These are phyloP conservation scores for Dryadomyces quercus-mongolicae DNA, from an alignment of 2,329 filamentous ascomycete genomes.

Conservation along the genomic window DNA sequence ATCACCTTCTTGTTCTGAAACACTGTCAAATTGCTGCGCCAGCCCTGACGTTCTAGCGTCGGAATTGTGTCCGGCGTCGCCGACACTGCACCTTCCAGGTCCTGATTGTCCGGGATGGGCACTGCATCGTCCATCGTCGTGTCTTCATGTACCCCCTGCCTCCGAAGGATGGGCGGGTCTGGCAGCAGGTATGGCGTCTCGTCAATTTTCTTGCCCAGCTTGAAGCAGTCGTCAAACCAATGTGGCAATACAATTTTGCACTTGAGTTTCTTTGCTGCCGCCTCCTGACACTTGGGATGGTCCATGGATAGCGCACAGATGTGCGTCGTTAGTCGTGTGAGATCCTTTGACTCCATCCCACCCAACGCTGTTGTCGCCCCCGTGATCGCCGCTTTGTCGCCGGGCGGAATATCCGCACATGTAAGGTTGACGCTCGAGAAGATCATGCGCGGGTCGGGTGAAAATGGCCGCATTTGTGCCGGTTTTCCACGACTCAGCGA, in stretches of 20 bases:
- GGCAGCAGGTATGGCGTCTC: conserved; percentile 79
- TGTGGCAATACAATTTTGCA: conserved; percentile 85
- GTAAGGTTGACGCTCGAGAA: conserved; percentile 75
- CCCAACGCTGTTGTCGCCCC: conserved; percentile 84
- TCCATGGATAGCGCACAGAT: conserved; percentile 72
- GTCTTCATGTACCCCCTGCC: background rate
- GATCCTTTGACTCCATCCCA: conserved; percentile 60
- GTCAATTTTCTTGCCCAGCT: conserved; percentile 80
- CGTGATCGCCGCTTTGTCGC: conserved; percentile 83
- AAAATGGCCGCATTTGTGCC: conserved; percentile 71
- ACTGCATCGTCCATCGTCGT: conserved; percentile 17
- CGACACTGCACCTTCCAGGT: conserved; percentile 55
- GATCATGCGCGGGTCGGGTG: conserved; percentile 81
- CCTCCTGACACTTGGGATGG: conserved; percentile 56
- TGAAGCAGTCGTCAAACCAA: conserved; percentile 96
- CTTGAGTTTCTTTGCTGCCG: conserved; percentile 51
- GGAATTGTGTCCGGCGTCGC: conserved; percentile 30
- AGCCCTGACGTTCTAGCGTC: conserved; percentile 21
- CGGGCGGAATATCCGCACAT: conserved; percentile 71
- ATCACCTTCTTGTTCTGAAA: conserved; percentile 70
- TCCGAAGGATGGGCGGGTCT: conserved; percentile 67
- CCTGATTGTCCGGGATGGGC: conserved; percentile 39
- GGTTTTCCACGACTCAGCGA: conserved; percentile 59
- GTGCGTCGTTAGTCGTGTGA: conserved; percentile 72
- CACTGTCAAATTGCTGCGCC: conserved; percentile 48